Percentiles rank a stretch among this genome's conserved stretches.
phyloP scores from a whole-genome alignment of 2,329 filamentous ascomycete species.

The Fusarium camptoceras region DNA sequence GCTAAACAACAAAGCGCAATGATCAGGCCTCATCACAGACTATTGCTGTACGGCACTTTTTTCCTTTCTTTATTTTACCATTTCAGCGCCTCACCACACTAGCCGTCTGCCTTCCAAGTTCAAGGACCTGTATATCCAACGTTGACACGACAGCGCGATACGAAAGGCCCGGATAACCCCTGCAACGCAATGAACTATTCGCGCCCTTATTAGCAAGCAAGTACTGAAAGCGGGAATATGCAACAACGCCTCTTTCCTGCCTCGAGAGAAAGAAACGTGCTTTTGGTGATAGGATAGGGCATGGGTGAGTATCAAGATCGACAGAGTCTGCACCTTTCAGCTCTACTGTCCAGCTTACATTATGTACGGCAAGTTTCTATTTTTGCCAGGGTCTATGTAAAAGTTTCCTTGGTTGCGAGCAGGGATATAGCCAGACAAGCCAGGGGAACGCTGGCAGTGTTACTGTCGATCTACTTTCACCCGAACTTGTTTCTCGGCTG shows the following conservation, averaged over 20 bases:
- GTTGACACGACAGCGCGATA: constrained; percentile 45
- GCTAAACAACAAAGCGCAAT: constrained; percentile 12
- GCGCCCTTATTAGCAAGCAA: background rate
- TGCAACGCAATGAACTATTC: background rate
- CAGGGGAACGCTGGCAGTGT: background rate
- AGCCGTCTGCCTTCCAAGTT: background rate
- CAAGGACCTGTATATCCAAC: constrained; percentile 4
- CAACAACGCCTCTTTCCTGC: background rate
- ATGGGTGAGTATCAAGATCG: background rate
- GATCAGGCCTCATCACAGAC: constrained; percentile 26
- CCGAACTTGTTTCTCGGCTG: background rate
- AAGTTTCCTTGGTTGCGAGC: background rate
- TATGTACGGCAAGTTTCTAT: background rate
- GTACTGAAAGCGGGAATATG: background rate
- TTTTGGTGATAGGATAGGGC: background rate
- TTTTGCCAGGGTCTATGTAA: background rate
- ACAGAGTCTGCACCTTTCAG: background rate
- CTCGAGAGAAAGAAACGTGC: background rate
- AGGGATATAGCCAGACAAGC: constrained; percentile 19
- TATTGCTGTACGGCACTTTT: background rate
- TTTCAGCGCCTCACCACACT: constrained; percentile 32
- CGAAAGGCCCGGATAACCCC: constrained; percentile 21
- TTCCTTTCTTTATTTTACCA: background rate
- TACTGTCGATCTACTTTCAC: background rate
- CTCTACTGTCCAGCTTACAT: background rate